A percentile compares a stretch with the other conserved stretches of the same genome.
Evolutionary conservation across 371 early-diverging fungal species (phyloP).

Genomic region (Thermomucor indicae-seudaticae): DNA sequence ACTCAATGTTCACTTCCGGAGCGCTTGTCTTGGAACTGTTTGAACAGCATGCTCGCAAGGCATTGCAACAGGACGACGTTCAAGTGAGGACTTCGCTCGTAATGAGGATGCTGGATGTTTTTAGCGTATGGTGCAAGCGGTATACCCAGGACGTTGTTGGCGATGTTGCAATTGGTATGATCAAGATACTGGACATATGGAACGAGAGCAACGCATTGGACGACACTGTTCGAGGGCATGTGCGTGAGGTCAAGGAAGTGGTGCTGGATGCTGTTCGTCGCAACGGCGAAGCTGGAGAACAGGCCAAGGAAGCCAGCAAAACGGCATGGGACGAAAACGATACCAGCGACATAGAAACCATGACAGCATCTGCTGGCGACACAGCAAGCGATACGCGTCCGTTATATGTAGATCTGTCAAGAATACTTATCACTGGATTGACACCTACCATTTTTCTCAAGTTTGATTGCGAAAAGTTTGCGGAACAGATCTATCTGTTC

Average conservation of each 20-base stretch:
- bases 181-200: constrained; percentile 24
- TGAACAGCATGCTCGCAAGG: constrained; percentile 20
- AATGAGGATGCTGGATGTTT: constrained; percentile 19
- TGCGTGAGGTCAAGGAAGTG: constrained; percentile 13
- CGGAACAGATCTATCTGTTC: constrained; percentile 70
- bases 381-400: background rate
- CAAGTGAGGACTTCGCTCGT: background rate
- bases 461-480: constrained; percentile 59
- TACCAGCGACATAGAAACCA: background rate
- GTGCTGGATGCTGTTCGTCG: constrained; percentile 27
- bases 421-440: constrained; percentile 54
- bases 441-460: constrained; percentile 60
- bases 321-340: background rate
- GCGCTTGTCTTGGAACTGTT: constrained; percentile 49
- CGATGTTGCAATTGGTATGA: constrained; percentile 37
- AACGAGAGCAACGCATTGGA: background rate
- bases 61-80: background rate
- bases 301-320: background rate
- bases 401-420: constrained; percentile 46
- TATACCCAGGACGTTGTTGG: constrained; percentile 36
- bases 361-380: too few species aligned
- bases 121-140: constrained; percentile 22
- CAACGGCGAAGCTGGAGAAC: constrained; percentile 18
- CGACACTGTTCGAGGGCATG: background rate
- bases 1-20: constrained; percentile 52